Evolutionary conservation across 306 rosid species (phyloP).

Genomic region (Psophocarpus tetragonolobus): DNA sequence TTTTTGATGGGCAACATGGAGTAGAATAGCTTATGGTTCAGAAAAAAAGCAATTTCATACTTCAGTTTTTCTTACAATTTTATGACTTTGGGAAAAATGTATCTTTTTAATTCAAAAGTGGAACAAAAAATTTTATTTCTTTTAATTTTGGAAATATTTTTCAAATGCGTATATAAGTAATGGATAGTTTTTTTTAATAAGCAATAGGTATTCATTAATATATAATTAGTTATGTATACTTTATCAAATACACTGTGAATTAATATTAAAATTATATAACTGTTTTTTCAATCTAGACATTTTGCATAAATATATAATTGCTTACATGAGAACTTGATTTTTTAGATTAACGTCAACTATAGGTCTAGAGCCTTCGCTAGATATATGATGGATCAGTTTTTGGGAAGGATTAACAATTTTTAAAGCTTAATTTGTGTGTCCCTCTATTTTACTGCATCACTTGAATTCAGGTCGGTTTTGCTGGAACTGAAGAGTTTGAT

Average conservation of each 20-base stretch:
- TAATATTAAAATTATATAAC: background rate
- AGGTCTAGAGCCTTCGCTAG: background rate
- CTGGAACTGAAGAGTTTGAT: conserved; percentile 27
- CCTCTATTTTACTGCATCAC: background rate
- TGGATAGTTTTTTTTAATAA: too few species aligned
- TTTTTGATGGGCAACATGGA: too few species aligned
- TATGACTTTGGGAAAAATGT: background rate
- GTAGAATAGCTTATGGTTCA: background rate
- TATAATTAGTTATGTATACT: too few species aligned
- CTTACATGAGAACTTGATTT: background rate
- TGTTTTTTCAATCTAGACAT: background rate
- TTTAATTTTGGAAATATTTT: background rate
- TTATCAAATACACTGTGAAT: background rate
- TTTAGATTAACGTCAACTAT: background rate
- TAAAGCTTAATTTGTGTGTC: background rate
- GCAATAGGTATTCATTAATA: too few species aligned
- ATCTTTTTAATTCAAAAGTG: background rate
- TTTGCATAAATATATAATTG: background rate
- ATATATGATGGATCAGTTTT: background rate
- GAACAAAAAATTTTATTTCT: background rate
- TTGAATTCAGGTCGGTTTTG: conserved; percentile 35
- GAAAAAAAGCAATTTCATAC: background rate
- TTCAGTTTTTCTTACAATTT: background rate
- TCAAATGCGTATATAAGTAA: too few species aligned
- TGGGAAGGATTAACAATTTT: background rate